A percentile compares a stretch with the other conserved stretches of the same genome.
Conservation (phyloP, 495 filamentous ascomycete genomes). For the Glutinoglossum americanum region DNA sequence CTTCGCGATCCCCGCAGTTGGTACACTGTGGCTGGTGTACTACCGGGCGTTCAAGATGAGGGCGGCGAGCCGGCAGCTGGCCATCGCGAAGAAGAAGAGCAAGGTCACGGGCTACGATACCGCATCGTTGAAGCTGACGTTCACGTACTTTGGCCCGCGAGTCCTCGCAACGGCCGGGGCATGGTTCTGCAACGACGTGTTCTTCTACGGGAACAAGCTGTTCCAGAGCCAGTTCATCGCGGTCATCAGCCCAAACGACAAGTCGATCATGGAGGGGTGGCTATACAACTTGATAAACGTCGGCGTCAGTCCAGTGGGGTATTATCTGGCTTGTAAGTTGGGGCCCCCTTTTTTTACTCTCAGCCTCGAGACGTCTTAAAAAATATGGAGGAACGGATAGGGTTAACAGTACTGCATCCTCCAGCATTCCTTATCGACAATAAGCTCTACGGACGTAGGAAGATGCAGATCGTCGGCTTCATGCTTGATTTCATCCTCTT, state of each 20-base stretch:
- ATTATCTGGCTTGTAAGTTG: constrained; percentile 45
- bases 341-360: not conserved
- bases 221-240: constrained; percentile 76
- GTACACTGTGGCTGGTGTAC: constrained; percentile 81
- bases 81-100: constrained; percentile 57
- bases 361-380: not conserved
- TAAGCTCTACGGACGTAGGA: constrained; percentile 79
- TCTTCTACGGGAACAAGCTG: constrained; percentile 97
- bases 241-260: constrained; percentile 37
- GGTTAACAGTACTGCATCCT: too few species aligned
- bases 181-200: constrained; percentile 86
- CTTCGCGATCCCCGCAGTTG: constrained; percentile 66
- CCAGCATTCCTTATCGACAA: constrained; percentile 60
- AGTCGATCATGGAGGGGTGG: constrained; percentile 61
- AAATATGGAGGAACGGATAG: too few species aligned
- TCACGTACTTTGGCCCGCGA: constrained; percentile 60
- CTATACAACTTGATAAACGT: constrained; percentile 79
- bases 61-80: constrained; percentile 46
- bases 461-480: constrained; percentile 84
- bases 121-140: constrained; percentile 51
- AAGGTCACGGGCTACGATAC: constrained; percentile 75
- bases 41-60: constrained; percentile 83
- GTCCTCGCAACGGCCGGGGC: constrained; percentile 62
- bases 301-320: constrained; percentile 58
- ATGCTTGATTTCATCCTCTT: constrained; percentile 72